Evolutionary conservation across 139 green algal species (phyloP).

Genomic region (Chlamydomonas asymmetrica): DNA sequence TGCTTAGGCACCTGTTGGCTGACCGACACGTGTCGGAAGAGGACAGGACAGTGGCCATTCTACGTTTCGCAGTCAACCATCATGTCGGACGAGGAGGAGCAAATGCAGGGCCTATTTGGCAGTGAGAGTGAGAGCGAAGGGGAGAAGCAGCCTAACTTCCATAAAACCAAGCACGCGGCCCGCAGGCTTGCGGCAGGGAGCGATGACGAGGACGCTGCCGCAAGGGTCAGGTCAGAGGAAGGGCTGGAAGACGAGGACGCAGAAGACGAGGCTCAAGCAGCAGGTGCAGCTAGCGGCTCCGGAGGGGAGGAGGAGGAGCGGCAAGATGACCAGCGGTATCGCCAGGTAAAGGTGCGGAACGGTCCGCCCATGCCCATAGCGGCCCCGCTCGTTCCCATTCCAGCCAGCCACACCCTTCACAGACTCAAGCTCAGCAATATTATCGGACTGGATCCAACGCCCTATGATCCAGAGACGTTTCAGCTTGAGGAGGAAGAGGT

Average conservation of each 20-base stretch:
- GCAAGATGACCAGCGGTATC: neutral
- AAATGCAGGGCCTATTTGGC: conserved; percentile 54
- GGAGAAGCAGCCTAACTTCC: conserved; percentile 10
- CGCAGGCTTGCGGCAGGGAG: neutral
- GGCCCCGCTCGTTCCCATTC: conserved; percentile 37
- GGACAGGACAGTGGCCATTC: no score
- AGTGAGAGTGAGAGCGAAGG: conserved; percentile 36
- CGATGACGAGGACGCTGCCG: neutral
- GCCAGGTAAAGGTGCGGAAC: neutral
- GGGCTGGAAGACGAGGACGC: conserved; percentile 38
- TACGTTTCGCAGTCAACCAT: no score
- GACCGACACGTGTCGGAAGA: no score
- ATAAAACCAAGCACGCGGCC: neutral
- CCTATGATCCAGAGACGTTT: conserved; percentile 67
- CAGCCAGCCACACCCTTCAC: conserved; percentile 19
- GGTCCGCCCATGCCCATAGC: conserved; percentile 41
- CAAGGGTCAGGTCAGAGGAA: conserved; percentile 35
- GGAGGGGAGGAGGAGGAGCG: neutral
- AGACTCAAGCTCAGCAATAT: conserved; percentile 68
- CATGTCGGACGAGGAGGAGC: conserved; percentile 12
- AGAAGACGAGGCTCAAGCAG: neutral
- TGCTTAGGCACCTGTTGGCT: no score
- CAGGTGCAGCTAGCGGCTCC: neutral
- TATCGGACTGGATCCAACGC: conserved; percentile 57
- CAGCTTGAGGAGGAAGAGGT: conserved; percentile 46